Percentiles rank a stretch among this genome's conserved stretches.
Evolutionary conservation across 192 early-diverging fungal species (phyloP).

Genomic region (Dissophora ornata): DNA sequence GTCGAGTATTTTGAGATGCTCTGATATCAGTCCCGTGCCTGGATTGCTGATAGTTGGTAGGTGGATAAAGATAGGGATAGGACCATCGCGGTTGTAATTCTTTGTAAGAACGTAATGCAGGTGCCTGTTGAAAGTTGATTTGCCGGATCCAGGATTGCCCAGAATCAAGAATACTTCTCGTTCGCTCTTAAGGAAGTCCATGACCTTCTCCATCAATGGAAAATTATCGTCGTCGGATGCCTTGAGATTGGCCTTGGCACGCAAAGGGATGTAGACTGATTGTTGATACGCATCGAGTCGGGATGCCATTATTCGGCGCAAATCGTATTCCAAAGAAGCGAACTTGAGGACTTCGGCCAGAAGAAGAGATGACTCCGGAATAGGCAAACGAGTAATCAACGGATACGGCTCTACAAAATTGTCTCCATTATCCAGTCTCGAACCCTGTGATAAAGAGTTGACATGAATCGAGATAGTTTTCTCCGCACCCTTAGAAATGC

Average conservation of each 20-base stretch:
- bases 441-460: no score
- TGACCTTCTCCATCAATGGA: conserved; percentile 23
- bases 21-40: neutral
- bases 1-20: neutral
- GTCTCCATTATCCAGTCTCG: no score
- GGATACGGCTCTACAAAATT: conserved; percentile 17
- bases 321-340: conserved; percentile 13
- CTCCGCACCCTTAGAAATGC: neutral
- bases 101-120: conserved; percentile 6
- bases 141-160: conserved; percentile 22
- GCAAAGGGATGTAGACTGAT: conserved; percentile 4
- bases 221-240: conserved; percentile 1
- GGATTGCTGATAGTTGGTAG: conserved; percentile 1
- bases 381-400: conserved; percentile 14
- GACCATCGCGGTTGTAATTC: neutral
- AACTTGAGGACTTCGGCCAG: neutral
- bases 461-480: no score
- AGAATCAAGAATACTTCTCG: conserved; percentile 30
- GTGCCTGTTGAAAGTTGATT: conserved; percentile 15
- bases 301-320: conserved; percentile 3
- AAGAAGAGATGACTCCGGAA: conserved; percentile 9
- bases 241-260: conserved; percentile 6
- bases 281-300: conserved; percentile 10
- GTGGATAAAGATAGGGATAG: conserved; percentile 13
- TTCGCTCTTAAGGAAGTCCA: conserved; percentile 7